Evolutionary conservation across 345 rosid genomes (phyloP), one percentile per base, ranked within the genome.

Genomic region (Moringa oleifera): DNA sequence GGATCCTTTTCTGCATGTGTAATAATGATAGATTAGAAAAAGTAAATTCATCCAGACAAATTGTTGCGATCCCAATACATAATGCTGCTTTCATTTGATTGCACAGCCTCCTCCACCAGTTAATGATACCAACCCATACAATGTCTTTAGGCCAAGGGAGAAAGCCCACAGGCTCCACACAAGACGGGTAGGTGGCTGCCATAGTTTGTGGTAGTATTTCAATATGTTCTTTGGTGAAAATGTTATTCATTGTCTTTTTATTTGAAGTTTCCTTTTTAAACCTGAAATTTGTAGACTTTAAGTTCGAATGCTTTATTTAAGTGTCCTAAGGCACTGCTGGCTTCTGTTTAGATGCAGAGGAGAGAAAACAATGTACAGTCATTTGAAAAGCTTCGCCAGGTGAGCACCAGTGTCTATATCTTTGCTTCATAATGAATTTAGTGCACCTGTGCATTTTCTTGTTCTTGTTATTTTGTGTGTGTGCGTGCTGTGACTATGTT

Each of bases 331-430:
- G 21, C 9, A 54, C 61, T 23, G 17, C n/a, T 53, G 22, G 71
- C 49, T 62, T 54, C 69, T 69, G n/a, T 61, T 19, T 71, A 94
- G 97, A 90, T 94, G 99, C 99, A 90, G 73, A 81, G 99, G 78
- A 94, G 99, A 78, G 99, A 94, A 82, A 94, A 94, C 75, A 94
- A 90, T 67, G 97, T 90, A 65, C 99, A 90, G 72, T 94, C 96
- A 63, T 94, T 94, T 79, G 97, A 94, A 77, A 94, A 94, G 87
- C 91, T 94, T 75, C 96, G 99, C 49, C 99, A 94, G 87, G 99
- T 90, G 25, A 73, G 79, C 33, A 54, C 66, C 63, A 20, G 24
- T 53, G 55, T 25, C 46, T 49, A 15, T n/a, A n/a, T n/a, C n/a
- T 37, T 8, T 47, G 53, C 52, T 53, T 51, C 33, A 28, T 28